Percentiles rank a stretch among this genome's conserved stretches.
Conservation (phyloP, 306 rosid species). For the Abrus precatorius region DNA sequence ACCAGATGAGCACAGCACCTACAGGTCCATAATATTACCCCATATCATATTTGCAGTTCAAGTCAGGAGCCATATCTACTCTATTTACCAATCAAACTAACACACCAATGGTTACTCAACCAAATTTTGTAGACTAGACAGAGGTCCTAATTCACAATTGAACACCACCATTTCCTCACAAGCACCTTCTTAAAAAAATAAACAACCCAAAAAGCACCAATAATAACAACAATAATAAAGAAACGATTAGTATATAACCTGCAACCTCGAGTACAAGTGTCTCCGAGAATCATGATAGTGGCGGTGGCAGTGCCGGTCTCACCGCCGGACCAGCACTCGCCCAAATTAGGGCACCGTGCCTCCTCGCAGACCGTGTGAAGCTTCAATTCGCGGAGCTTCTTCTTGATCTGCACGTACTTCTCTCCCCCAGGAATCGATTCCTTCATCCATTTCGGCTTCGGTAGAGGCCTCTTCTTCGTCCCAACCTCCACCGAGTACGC, state of each 20-base stretch:
- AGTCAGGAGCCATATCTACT: not conserved
- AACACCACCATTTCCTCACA: constrained; percentile 9
- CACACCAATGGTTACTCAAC: not conserved
- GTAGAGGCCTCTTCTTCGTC: constrained; percentile 96
- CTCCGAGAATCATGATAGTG: constrained; percentile 97
- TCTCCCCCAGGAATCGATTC: constrained; percentile 95
- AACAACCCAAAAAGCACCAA: not conserved
- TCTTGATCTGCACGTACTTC: constrained; percentile 96
- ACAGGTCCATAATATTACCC: not conserved
- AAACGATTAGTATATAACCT: constrained; percentile 57
- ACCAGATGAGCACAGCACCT: not conserved
- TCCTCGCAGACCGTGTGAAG: constrained; percentile 98
- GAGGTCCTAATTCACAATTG: not conserved
- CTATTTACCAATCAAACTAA: not conserved
- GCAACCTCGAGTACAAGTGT: constrained; percentile 99
- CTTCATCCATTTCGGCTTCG: constrained; percentile 99
- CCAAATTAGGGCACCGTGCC: constrained; percentile 91
- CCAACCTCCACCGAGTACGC: constrained; percentile 93
- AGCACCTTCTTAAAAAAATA: constrained; percentile 10
- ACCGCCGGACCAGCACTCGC: constrained; percentile 99
- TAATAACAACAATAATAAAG: not conserved
- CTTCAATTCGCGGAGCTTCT: constrained; percentile 90
- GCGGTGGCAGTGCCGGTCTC: constrained; percentile 99
- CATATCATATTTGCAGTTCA: constrained; percentile 4
- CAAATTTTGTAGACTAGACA: not conserved